phyloP scores from a whole-genome alignment of 2,329 filamentous ascomycete genomes.

The Juglanconis sp. region DNA sequence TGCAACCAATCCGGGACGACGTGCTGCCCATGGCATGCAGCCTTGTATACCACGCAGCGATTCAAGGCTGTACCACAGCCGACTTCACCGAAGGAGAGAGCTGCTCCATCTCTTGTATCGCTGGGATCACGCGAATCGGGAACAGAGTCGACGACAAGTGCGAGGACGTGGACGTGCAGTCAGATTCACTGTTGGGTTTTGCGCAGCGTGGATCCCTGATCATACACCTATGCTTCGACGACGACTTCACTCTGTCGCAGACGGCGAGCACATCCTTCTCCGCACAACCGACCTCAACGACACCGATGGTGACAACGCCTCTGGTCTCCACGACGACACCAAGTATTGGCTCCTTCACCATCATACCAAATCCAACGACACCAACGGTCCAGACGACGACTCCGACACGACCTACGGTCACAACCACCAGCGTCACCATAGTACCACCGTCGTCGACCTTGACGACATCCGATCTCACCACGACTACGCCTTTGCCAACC shows the following conservation, averaged over 20 bases:
- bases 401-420: background rate
- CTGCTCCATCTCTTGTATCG: constrained; percentile 37
- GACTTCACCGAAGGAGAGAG: constrained; percentile 34
- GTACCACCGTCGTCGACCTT: background rate
- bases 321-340: background rate
- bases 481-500: background rate
- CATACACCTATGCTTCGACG: background rate
- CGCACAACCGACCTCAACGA: background rate
- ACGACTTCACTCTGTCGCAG: constrained; percentile 11
- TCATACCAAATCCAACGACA: constrained; percentile 1
- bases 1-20: constrained; percentile 38
- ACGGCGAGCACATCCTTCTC: constrained; percentile 5
- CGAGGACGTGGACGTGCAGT: constrained; percentile 61
- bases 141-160: constrained; percentile 70
- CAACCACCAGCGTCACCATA: constrained; percentile 1
- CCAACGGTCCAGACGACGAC: constrained; percentile 1
- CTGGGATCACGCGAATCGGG: constrained; percentile 70
- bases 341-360: constrained; percentile 6
- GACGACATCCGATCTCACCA: background rate
- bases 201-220: constrained; percentile 11
- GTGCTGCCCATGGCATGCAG: constrained; percentile 36
- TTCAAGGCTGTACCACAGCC: constrained; percentile 32
- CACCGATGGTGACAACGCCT: background rate
- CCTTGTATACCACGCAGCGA: constrained; percentile 39
- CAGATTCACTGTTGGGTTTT: constrained; percentile 33